These are phyloP conservation scores for Solanum ossicruentum DNA, from an alignment of 257 asterid species.

Conservation along the genomic window DNA sequence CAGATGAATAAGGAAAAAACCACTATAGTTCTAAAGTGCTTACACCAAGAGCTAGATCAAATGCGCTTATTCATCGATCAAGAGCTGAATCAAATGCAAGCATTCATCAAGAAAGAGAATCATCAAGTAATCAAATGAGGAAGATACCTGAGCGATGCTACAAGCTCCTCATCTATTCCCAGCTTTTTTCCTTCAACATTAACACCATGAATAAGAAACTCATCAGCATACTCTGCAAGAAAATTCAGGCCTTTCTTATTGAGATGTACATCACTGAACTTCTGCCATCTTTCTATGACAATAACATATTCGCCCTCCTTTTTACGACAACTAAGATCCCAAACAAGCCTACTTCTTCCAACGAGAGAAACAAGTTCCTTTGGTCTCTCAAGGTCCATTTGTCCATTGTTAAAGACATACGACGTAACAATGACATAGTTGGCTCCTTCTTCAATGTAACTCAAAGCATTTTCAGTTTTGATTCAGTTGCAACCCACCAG, in stretches of 20 bases:
- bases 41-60: too few species aligned
- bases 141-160: constrained; percentile 48
- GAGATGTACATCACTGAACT: constrained; percentile 73
- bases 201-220: constrained; percentile 76
- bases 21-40: too few species aligned
- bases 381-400: constrained; percentile 71
- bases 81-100: too few species aligned
- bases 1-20: too few species aligned
- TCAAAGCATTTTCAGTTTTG: constrained; percentile 61
- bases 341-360: constrained; percentile 67
- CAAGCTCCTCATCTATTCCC: constrained; percentile 97
- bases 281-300: constrained; percentile 98
- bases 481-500: constrained; percentile 98
- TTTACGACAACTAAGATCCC: constrained; percentile 95
- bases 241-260: constrained; percentile 47
- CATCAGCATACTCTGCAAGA: constrained; percentile 73
- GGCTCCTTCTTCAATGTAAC: constrained; percentile 86
- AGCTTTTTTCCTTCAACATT: constrained; percentile 97
- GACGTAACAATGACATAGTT: constrained; percentile 95
- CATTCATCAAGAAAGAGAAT: too few species aligned
- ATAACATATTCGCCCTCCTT: constrained; percentile 75
- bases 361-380: constrained; percentile 61
- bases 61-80: too few species aligned
- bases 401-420: constrained; percentile 82
- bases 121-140: too few species aligned